These are phyloP conservation scores for Pythium oligandrum DNA, from an alignment of 352 stramenopile species.

Conservation along the genomic window DNA sequence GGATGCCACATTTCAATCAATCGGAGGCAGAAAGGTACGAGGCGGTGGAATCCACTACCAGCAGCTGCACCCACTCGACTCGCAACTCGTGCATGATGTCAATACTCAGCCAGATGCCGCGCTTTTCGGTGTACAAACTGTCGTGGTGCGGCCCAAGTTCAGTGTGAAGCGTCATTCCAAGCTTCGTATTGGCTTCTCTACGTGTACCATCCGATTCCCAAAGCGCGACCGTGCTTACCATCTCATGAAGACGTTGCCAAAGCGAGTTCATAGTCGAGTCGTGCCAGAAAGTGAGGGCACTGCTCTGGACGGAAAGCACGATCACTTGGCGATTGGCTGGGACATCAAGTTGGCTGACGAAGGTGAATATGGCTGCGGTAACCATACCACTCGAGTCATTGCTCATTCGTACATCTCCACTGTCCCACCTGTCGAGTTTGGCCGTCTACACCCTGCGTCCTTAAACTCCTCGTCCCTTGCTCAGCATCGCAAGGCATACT, in stretches of 20 bases:
- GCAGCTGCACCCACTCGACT: neutral
- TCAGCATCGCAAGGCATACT: conserved; percentile 25
- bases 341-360: conserved; percentile 34
- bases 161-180: conserved; percentile 9
- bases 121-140: conserved; percentile 13
- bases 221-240: conserved; percentile 39
- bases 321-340: conserved; percentile 55
- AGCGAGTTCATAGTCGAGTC: conserved; percentile 47
- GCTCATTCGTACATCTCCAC: conserved; percentile 55
- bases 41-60: conserved; percentile 28
- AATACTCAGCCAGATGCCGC: too few species aligned
- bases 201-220: conserved; percentile 39
- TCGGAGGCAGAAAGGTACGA: too few species aligned
- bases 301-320: conserved; percentile 37
- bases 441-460: conserved; percentile 19
- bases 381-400: conserved; percentile 43
- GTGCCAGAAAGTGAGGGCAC: conserved; percentile 41
- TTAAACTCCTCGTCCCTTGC: conserved; percentile 24
- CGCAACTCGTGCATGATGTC: too few species aligned
- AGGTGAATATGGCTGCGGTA: conserved; percentile 21
- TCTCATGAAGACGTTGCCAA: conserved; percentile 60
- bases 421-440: conserved; percentile 26
- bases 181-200: conserved; percentile 45
- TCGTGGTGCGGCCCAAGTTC: conserved; percentile 18
- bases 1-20: too few species aligned